Percentiles rank a stretch among this genome's conserved stretches.
Conservation (phyloP, 208 protist genomes). For the Leptomonas pyrrhocoris region DNA sequence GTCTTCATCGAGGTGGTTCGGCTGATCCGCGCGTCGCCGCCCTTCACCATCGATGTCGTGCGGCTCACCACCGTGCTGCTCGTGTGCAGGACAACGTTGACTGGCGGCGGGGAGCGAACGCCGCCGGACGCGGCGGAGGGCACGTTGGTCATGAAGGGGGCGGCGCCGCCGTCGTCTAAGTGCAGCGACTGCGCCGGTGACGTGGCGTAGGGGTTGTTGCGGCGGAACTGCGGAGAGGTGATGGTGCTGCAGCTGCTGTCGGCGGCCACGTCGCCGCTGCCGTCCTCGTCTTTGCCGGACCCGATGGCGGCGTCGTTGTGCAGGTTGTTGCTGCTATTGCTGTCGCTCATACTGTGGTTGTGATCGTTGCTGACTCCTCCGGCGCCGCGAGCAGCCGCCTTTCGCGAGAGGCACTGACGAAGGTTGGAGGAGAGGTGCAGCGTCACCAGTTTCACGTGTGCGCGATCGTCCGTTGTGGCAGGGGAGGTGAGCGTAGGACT, state of each 20-base stretch:
- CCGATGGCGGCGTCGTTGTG: neutral
- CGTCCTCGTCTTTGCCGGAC: neutral
- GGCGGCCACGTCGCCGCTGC: constrained; percentile 1
- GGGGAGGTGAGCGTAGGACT: neutral
- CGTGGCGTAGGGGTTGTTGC: constrained; percentile 27
- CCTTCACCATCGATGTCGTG: constrained; percentile 9
- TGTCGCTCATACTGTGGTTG: neutral
- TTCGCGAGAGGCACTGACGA: constrained; percentile 11
- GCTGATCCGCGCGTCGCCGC: constrained; percentile 3
- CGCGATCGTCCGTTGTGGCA: neutral
- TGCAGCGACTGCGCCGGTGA: constrained; percentile 10
- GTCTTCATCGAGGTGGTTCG: constrained; percentile 18
- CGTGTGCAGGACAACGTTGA: constrained; percentile 6
- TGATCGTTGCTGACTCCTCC: neutral
- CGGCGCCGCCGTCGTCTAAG: neutral
- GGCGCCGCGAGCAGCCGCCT: neutral
- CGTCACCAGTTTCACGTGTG: neutral
- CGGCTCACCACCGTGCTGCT: constrained; percentile 6
- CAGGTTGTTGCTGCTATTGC: neutral
- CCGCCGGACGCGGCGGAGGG: neutral
- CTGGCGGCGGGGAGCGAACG: constrained; percentile 8
- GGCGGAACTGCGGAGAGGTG: constrained; percentile 14
- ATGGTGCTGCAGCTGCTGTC: constrained; percentile 20
- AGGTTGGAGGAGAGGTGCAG: constrained; percentile 11
- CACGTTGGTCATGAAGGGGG: neutral